phyloP scores from a whole-genome alignment of 441 rosid species.

The Arabidopsis lyrata region DNA sequence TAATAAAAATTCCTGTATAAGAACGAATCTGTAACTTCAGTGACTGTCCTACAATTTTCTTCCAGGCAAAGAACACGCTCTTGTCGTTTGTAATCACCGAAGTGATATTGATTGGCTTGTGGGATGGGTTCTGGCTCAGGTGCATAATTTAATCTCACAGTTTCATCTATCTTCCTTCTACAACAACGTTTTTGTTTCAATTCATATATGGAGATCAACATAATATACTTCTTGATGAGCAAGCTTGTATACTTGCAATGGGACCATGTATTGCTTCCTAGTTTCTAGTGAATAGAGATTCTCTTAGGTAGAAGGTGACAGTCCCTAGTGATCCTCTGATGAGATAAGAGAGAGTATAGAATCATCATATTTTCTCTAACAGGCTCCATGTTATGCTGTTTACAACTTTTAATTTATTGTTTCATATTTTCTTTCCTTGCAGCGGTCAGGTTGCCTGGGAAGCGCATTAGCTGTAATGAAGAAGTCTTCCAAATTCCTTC shows the following conservation, averaged over 20 bases:
- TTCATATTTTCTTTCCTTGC: conserved; percentile 38
- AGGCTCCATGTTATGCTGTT: conserved; percentile 17
- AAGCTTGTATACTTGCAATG: conserved; percentile 18
- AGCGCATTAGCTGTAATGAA: conserved; percentile 80
- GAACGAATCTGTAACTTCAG: neutral
- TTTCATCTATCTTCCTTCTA: conserved; percentile 15
- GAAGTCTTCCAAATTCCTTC: conserved; percentile 82
- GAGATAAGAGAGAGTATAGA: conserved; percentile 21
- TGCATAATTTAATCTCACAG: conserved; percentile 28
- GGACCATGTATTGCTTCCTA: neutral
- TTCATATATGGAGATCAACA: conserved; percentile 9
- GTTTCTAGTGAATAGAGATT: conserved; percentile 22
- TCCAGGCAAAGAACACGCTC: conserved; percentile 80
- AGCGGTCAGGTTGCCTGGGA: conserved; percentile 85
- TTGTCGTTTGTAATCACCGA: conserved; percentile 67
- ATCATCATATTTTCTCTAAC: conserved; percentile 9
- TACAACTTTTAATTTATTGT: conserved; percentile 8
- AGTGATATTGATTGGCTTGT: conserved; percentile 90
- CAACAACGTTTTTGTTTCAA: neutral
- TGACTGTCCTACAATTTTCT: conserved; percentile 11
- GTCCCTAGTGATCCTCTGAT: neutral
- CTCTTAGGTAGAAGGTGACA: conserved; percentile 12
- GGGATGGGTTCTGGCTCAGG: conserved; percentile 80
- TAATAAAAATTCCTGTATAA: neutral
- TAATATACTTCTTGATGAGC: conserved; percentile 18